Conservation (phyloP, 164 flowering plant genomes). For the Aristolochia contorta region DNA sequence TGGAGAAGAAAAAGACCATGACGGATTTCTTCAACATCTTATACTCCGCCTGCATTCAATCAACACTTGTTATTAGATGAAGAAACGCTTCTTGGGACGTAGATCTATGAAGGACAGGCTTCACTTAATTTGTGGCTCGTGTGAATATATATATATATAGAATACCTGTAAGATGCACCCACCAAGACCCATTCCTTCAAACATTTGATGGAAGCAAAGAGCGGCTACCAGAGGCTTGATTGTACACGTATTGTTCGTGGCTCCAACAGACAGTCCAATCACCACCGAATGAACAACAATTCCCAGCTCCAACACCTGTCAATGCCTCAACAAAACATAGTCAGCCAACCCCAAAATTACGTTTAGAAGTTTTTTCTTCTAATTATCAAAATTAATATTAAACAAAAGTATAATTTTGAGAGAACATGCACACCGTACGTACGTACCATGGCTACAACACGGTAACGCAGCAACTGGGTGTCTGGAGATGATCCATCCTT, state of each 20-base stretch:
- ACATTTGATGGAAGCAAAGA: constrained; percentile 19
- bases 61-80: neutral
- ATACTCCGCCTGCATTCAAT: constrained; percentile 31
- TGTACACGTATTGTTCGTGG: constrained; percentile 12
- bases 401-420: neutral
- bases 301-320: constrained; percentile 8
- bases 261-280: constrained; percentile 15
- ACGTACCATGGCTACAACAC: constrained; percentile 28
- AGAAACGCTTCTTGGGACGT: no score
- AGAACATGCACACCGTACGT: neutral
- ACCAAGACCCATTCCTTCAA: constrained; percentile 22
- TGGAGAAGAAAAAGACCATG: constrained; percentile 51
- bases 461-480: constrained; percentile 19
- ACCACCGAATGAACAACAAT: constrained; percentile 17
- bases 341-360: neutral
- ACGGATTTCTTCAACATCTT: constrained; percentile 19
- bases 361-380: no score
- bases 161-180: constrained; percentile 13
- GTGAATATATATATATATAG: no score
- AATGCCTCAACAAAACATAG: neutral
- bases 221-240: constrained; percentile 17
- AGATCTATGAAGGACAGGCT: no score
- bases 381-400: no score
- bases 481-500: neutral
- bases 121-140: no score